phyloP scores from a whole-genome alignment of 2,329 filamentous ascomycete genomes.

The Sporothrix phasma region DNA sequence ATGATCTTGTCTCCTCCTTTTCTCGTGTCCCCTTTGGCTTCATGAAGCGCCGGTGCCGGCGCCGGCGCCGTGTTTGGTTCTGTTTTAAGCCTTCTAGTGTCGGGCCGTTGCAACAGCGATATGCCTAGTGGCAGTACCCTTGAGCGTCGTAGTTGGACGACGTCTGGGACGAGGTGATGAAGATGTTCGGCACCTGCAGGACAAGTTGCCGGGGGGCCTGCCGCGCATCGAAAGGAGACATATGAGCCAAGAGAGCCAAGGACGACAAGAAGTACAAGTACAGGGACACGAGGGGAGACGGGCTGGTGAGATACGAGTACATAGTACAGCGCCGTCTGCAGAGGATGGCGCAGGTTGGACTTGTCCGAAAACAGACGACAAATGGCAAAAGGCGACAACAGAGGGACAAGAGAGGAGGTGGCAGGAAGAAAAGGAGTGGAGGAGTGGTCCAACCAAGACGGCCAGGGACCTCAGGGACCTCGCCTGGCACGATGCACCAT shows the following conservation, averaged over 20 bases:
- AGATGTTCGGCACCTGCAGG: not conserved
- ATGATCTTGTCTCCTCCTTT: not conserved
- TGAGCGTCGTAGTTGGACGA: not conserved
- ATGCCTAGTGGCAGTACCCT: not conserved
- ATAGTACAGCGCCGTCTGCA: not conserved
- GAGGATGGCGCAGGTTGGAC: not conserved
- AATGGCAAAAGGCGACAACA: conserved; percentile 3
- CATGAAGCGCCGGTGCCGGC: not conserved
- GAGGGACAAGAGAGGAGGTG: not conserved
- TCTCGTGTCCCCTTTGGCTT: not conserved
- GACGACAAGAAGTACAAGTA: not conserved
- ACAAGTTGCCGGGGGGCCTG: not conserved
- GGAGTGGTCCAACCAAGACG: not conserved
- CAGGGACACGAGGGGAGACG: no score
- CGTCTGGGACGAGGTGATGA: not conserved
- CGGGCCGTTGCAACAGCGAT: not conserved
- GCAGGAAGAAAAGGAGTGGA: not conserved
- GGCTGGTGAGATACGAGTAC: no score
- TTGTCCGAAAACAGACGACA: not conserved
- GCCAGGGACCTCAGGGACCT: not conserved
- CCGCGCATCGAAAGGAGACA: not conserved
- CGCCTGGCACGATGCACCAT: not conserved
- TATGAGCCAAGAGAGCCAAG: no score
- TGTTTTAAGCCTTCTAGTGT: conserved; percentile 2
- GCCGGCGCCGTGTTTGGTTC: conserved; percentile 2